phyloP scores from a whole-genome alignment of 2,329 filamentous ascomycete genomes.

The Paecilomyces sp. region DNA sequence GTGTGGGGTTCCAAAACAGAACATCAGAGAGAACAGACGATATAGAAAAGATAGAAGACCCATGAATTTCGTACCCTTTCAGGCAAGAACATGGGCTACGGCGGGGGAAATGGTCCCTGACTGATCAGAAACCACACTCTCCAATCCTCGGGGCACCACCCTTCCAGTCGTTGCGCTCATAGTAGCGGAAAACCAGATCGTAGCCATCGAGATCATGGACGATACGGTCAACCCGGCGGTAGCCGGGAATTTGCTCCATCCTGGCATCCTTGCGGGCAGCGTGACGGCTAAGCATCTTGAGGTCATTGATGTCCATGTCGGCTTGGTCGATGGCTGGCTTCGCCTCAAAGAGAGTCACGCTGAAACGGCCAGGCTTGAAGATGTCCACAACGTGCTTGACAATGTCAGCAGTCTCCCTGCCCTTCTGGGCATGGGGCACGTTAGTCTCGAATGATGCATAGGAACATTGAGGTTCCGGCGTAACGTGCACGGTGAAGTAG shows the following conservation, averaged over 20 bases:
- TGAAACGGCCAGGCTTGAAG: constrained; percentile 97
- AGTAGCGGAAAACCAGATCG: constrained; percentile 93
- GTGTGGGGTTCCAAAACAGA: neutral
- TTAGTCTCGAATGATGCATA: constrained; percentile 99
- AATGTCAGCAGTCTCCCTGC: constrained; percentile 81
- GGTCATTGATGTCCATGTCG: constrained; percentile 21
- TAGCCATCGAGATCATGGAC: constrained; percentile 98
- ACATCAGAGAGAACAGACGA: neutral
- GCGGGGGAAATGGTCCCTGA: neutral
- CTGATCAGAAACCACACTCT: constrained; percentile 33
- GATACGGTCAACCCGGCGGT: constrained; percentile 84
- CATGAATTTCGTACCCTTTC: neutral
- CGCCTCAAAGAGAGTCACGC: constrained; percentile 90
- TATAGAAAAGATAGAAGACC: neutral
- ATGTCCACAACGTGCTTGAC: constrained; percentile 91
- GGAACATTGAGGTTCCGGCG: constrained; percentile 91
- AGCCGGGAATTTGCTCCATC: constrained; percentile 77
- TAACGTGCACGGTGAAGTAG: constrained; percentile 98
- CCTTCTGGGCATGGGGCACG: constrained; percentile 80
- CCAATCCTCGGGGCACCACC: constrained; percentile 57
- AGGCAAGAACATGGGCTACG: neutral
- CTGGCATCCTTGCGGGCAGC: constrained; percentile 39
- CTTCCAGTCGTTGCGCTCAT: constrained; percentile 79
- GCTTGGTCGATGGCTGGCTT: constrained; percentile 50
- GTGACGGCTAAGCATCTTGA: constrained; percentile 37